Percentiles rank a stretch among this genome's conserved stretches.
These are phyloP conservation scores for Akanthomyces uredinophilus DNA, from an alignment of 2,329 filamentous ascomycete genomes.

Conservation along the genomic window DNA sequence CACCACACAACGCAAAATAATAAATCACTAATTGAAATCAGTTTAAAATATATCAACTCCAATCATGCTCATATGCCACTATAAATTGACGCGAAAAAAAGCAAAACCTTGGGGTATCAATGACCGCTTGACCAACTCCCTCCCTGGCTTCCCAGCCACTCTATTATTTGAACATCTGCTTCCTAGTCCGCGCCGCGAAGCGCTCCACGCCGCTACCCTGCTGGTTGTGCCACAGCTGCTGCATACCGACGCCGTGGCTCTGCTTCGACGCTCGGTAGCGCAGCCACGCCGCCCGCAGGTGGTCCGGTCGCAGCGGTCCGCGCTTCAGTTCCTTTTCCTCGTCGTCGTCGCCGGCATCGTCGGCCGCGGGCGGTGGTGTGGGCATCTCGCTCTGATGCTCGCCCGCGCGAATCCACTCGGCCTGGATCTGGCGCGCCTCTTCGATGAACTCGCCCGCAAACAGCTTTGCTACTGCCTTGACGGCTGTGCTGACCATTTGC, in stretches of 20 bases:
- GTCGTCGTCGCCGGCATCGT: conserved; percentile 15
- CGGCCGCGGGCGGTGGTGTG: conserved; percentile 32
- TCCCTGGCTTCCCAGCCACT: not conserved
- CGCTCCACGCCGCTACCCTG: conserved; percentile 55
- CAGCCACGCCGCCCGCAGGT: conserved; percentile 67
- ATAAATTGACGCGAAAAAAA: not conserved
- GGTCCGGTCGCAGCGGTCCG: conserved; percentile 65
- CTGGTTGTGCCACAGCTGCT: conserved; percentile 57
- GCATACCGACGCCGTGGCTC: conserved; percentile 56
- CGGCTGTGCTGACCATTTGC: conserved; percentile 66
- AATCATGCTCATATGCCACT: not conserved
- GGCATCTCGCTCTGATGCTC: conserved; percentile 53
- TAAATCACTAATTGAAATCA: not conserved
- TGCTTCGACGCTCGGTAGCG: conserved; percentile 60
- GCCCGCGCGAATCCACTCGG: conserved; percentile 60
- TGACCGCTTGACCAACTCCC: not conserved
- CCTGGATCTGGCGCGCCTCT: conserved; percentile 62
- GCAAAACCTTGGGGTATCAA: conserved; percentile 6
- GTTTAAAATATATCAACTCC: not conserved
- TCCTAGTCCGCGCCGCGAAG: conserved; percentile 50
- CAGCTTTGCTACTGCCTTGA: conserved; percentile 70
- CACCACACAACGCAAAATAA: not conserved
- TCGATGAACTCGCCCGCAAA: conserved; percentile 75
- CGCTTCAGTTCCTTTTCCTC: conserved; percentile 28
- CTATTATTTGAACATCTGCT: conserved; percentile 49